These are phyloP conservation scores for Sphaerosporella brunnea DNA, from an alignment of 495 filamentous ascomycete genomes.

Conservation along the genomic window DNA sequence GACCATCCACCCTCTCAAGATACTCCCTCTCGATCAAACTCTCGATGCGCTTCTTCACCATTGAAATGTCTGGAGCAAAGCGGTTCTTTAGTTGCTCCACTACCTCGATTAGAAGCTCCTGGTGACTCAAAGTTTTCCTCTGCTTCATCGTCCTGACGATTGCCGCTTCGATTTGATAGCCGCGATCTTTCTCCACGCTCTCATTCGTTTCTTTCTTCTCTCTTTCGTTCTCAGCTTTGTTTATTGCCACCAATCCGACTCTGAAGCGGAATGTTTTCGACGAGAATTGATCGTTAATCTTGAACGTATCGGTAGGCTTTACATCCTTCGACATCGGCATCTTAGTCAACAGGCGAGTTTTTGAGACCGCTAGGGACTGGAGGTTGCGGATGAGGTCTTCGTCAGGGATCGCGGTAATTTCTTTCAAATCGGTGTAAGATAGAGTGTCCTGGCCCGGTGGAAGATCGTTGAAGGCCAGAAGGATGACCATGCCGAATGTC, in stretches of 20 bases:
- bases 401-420: slow-evolving; percentile 61
- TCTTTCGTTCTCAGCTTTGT: slow-evolving; percentile 67
- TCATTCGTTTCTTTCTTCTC: slow-evolving; percentile 77
- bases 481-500: slow-evolving; percentile 80
- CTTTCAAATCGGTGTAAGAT: slow-evolving; percentile 65
- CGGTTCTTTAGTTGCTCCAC: slow-evolving; percentile 57
- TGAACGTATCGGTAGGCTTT: slow-evolving; percentile 62
- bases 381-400: slow-evolving; percentile 65
- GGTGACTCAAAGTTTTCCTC: slow-evolving; percentile 68
- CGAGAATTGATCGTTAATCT: slow-evolving; percentile 66
- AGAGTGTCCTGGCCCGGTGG: slow-evolving; percentile 43
- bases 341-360: slow-evolving; percentile 65
- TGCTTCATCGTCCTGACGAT: slow-evolving; percentile 59
- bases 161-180: slow-evolving; percentile 66
- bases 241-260: slow-evolving; percentile 55
- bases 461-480: slow-evolving; percentile 77
- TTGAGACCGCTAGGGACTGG: slow-evolving; percentile 67
- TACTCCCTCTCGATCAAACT: slow-evolving; percentile 85
- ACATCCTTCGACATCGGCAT: slow-evolving; percentile 69
- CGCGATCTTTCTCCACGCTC: slow-evolving; percentile 65
- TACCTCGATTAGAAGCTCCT: slow-evolving; percentile 67
- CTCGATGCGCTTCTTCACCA: slow-evolving; percentile 92
- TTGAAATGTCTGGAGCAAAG: slow-evolving; percentile 74
- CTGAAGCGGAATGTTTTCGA: slow-evolving; percentile 75
- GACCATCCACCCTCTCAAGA: slow-evolving; percentile 61